Evolutionary conservation across 2,329 filamentous ascomycete genomes (phyloP), one percentile per base, ranked within the genome.

Genomic region (Fusarium haematococcum): DNA sequence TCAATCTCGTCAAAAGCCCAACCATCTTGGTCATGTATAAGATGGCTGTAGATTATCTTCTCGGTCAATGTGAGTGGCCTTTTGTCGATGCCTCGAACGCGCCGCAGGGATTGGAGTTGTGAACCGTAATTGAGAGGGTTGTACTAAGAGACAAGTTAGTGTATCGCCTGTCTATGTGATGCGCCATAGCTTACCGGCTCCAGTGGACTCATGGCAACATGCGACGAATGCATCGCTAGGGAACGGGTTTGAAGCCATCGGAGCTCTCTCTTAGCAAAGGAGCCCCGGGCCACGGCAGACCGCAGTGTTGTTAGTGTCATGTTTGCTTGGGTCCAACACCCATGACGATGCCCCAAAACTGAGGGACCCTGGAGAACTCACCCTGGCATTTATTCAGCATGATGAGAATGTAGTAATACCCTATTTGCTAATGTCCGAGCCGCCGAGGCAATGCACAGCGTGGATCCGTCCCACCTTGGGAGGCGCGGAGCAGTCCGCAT

Each of bases 21-120:
- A 27, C 74, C 65, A 7, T 80, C 73, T 1, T 78, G 76, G 1
- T 76, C 73, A 9, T 79, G 79, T 30, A 83, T 70, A 4, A 80
- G 67, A 66, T 84, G 83, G 32, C 81, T 84, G 63, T 84, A 84
- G 0, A 85, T 76, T 0, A 84, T 67, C 66, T 85, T 85, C 65
- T 85, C 83, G 1, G 83, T 81, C 11, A 84, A 73, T 0, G 81
- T 84, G 20, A 79, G 61, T 6, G 84, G 71, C 13, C 83, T 80
- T 5, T 74, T 63, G 10, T 60, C 69, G 5, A 67, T 33, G 9
- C 65, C 65, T 56, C 68, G 71, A 1, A 79, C 67, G 20, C 63
- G 25, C 1, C 63, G 63, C 14, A 79, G 72, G 8, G 67, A 62
- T 60, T 71, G 43, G 11, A 78, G 45, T 5, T 63, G 69, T 4